Evolutionary conservation across 192 early-diverging fungal genomes (phyloP).

Genomic region (Backusella tuberculispora): DNA sequence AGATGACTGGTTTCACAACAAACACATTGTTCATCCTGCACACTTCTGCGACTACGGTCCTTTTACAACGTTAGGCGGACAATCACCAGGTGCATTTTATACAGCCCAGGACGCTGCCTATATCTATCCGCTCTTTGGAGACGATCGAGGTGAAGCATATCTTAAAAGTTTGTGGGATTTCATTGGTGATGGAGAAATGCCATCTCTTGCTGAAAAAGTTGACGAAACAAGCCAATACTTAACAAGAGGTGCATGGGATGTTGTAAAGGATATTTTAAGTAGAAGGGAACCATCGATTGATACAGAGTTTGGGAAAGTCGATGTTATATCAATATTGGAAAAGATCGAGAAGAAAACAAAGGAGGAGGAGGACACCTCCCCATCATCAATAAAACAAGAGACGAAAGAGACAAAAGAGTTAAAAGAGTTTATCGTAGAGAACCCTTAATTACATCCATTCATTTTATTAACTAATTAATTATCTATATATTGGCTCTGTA

Average conservation of each 20-base stretch:
- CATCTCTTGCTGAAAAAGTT: constrained; percentile 33
- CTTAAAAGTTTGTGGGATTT: constrained; percentile 60
- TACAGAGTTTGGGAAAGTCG: constrained; percentile 30
- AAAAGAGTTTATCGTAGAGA: neutral
- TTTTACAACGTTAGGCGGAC: constrained; percentile 29
- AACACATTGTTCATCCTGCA: constrained; percentile 33
- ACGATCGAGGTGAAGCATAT: constrained; percentile 62
- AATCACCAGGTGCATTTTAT: constrained; percentile 32
- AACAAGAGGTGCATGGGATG: constrained; percentile 46
- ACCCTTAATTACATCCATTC: neutral
- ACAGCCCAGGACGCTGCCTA: constrained; percentile 43
- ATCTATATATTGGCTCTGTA: neutral
- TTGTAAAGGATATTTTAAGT: constrained; percentile 16
- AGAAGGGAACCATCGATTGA: neutral
- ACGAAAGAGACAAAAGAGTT: neutral
- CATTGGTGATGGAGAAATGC: constrained; percentile 40
- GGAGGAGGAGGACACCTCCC: neutral
- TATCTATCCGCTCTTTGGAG: constrained; percentile 60
- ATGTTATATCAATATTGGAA: constrained; percentile 23
- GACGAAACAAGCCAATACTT: constrained; percentile 43
- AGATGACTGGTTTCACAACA: constrained; percentile 35
- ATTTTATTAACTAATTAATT: neutral
- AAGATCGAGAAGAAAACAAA: constrained; percentile 2
- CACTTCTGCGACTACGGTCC: constrained; percentile 36
- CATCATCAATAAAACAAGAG: neutral